A percentile compares a stretch with the other conserved stretches of the same genome.
Evolutionary conservation across 331 rosid species (phyloP).

Genomic region (Rosa hybrid): DNA sequence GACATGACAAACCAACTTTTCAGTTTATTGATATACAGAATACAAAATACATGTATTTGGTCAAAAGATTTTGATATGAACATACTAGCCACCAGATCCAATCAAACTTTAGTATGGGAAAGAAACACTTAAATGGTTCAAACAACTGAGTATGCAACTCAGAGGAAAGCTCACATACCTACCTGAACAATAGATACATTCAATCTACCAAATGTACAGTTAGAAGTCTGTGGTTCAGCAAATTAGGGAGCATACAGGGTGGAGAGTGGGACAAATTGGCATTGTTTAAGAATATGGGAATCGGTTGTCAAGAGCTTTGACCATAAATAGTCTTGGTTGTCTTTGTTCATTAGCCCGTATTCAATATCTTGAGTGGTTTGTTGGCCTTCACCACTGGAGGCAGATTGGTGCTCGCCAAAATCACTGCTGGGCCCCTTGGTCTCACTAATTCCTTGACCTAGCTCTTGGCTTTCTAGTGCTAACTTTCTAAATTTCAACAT

Average conservation of each 20-base stretch:
- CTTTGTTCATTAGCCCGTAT: conserved; percentile 23
- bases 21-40: background rate
- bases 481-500: conserved; percentile 38
- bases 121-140: background rate
- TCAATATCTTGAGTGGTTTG: conserved; percentile 43
- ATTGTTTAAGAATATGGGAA: conserved; percentile 13
- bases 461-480: conserved; percentile 42
- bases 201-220: conserved; percentile 14
- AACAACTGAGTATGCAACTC: background rate
- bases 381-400: conserved; percentile 42
- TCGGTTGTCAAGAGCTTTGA: conserved; percentile 18
- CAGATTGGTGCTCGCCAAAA: conserved; percentile 28
- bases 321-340: conserved; percentile 7
- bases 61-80: background rate
- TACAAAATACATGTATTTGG: background rate
- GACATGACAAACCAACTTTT: background rate
- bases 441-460: conserved; percentile 33
- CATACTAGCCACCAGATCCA: background rate
- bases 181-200: conserved; percentile 15
- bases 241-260: background rate
- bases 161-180: conserved; percentile 2
- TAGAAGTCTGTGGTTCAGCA: conserved; percentile 6
- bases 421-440: conserved; percentile 42
- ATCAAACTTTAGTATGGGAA: background rate
- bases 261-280: background rate